Base-by-base conservation (phyloP, 495 filamentous ascomycete species). In the Penicillium riverlandense region DNA sequence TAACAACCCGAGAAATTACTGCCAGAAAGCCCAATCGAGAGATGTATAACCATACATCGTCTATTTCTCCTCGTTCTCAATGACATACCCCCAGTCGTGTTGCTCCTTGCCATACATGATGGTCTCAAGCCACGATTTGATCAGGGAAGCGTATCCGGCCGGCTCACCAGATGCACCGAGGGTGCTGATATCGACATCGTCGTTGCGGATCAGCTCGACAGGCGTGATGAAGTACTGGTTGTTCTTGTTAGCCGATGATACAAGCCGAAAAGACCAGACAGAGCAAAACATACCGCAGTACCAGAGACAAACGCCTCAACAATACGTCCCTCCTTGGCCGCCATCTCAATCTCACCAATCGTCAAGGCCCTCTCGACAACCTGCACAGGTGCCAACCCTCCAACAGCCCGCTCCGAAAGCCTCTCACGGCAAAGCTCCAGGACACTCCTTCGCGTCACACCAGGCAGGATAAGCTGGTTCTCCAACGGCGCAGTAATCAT, bases 101-200 rank as follows among this genome's bases (percentile, higher is more conserved):
- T 80, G 59, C 59, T 81, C 83, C 52, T 79, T 83, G 41, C 90
- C 90, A 62, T 80, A 96, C 86, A 92, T 94, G 61, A 95, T 91
- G 35, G 82, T 78, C 58, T 67, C 69, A 43, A 96, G 68, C 86
- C 86, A 92, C 2, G 62, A 65, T 75, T 91, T 95, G 61, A 95
- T 65, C 56, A 76, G 65, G 35, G 69, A 62, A 3, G 87, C 82
- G 62, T 88, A 88, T 14, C 84, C 85, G 27, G 69, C 75, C 42
- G 79, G 71, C 37, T 73, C 74, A 11, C 63, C 71, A 41, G 79
- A 75, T 14, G 58, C 71, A 65, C 82, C 78, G 32, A 83, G 74
- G 39, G 90, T 76, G 38, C 71, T 59, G 29, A 92, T 71, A 54
- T 90, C 82, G 47, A 73, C 65, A 10, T 82, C 80, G 32, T 80